Evolutionary conservation across 176 grass and related monocot genomes (phyloP), one percentile per base, ranked within the genome.

Genomic region (Oryza rufipogon): DNA sequence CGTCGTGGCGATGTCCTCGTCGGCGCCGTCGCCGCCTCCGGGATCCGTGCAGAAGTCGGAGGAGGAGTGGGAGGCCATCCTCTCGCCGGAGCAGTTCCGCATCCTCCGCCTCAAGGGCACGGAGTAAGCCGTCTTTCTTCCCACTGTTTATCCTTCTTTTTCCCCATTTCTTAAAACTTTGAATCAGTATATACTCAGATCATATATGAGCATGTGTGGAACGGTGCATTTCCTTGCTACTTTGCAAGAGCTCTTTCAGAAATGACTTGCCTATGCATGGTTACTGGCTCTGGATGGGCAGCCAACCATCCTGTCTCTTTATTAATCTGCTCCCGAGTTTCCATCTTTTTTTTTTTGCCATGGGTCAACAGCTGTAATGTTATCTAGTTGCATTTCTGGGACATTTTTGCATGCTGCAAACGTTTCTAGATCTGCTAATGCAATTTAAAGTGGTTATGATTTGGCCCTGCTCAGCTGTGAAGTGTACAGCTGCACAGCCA

Each of bases 71-170:
- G 66, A 76, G 66, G 93, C 93, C 41, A 71, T 98, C 66, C 96
- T 98, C 65, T 87, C 93, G 78, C 91, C 88, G 47, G 93, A 94
- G 89, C 96, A 98, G 89, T 98, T 98, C 80, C 90, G 90, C 44
- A 95, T 98, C 85, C 93, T 98, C 86, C 96, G 96, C 36, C 69
- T 49, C 69, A 95, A 98, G 81, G 96, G 91, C 72, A 98, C 96
- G 19, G 96, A 95, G 96, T 95, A 95, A 91, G 89, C 82, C 52
- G 28, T 39, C 1, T 36, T 19, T 56, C 23, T 70, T 66, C 70
- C 23, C 25, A 20, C 25, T 34, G 19, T 17, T 56, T 17, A 17
- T 38, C 45, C 13, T 71, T 26, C n/a, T 79, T 42, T n/a, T n/a
- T 36, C 9, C 38, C 36, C 23, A 33, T 46, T 73, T 68, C 49